Percentiles rank a stretch among this genome's conserved stretches.
Conservation (phyloP, 305 asterid species). For the Fraxinus greggii region DNA sequence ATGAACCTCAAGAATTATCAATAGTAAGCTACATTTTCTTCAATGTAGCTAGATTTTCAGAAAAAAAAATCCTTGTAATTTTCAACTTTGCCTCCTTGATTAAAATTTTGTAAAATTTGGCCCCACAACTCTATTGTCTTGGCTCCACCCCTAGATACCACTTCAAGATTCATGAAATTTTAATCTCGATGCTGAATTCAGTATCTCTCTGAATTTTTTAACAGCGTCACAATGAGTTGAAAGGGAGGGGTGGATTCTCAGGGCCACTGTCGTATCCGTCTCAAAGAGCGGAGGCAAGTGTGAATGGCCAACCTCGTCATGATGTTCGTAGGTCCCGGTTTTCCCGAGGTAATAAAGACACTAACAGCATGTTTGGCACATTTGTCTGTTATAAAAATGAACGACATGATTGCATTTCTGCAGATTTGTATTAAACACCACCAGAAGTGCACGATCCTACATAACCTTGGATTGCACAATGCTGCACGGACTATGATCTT, state of each 20-base stretch:
- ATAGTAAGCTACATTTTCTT: constrained; percentile 31
- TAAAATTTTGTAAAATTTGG: not conserved
- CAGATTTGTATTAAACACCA: constrained; percentile 25
- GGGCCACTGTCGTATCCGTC: constrained; percentile 45
- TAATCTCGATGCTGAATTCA: not conserved
- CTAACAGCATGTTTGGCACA: not conserved
- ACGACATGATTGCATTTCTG: constrained; percentile 8
- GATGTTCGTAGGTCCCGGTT: constrained; percentile 63
- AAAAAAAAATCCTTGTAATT: not conserved
- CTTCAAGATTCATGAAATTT: not conserved
- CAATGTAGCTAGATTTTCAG: not conserved
- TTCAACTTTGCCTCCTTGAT: not conserved
- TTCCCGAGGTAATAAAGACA: constrained; percentile 45
- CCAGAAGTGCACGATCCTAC: constrained; percentile 6
- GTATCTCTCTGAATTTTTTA: not conserved
- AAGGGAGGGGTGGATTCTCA: constrained; percentile 45
- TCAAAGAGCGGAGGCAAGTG: constrained; percentile 32
- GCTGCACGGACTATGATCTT: not conserved
- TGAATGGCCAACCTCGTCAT: constrained; percentile 38
- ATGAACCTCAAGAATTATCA: constrained; percentile 40
- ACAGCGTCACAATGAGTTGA: constrained; percentile 46
- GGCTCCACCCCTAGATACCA: not conserved
- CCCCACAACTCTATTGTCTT: not conserved
- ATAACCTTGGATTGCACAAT: not conserved
- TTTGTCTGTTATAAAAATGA: not conserved